Evolutionary conservation across 2,329 filamentous ascomycete species (phyloP).

Genomic region (Lasiodiplodia citricola): DNA sequence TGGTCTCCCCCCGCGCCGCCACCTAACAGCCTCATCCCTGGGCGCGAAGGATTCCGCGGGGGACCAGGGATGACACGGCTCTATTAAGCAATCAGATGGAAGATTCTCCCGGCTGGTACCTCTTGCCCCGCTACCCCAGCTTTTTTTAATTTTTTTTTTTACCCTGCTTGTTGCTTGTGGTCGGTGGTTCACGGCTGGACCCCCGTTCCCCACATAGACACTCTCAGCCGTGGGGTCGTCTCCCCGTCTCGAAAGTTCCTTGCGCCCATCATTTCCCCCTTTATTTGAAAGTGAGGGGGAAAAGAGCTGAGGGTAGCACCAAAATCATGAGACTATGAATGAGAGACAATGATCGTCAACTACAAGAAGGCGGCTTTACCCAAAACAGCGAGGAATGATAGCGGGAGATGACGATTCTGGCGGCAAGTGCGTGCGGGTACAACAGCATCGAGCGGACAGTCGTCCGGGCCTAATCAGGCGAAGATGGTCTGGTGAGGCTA

Average conservation of each 20-base stretch:
- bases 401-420: not conserved
- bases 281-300: not conserved
- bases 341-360: not conserved
- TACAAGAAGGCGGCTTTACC: not conserved
- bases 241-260: not conserved
- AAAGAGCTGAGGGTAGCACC: not conserved
- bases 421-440: no score
- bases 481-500: not conserved
- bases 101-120: not conserved
- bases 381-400: not conserved
- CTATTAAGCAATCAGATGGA: not conserved
- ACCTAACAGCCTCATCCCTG: not conserved
- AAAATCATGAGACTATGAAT: not conserved
- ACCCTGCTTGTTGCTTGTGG: not conserved
- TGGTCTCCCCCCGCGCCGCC: not conserved
- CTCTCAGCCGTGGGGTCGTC: not conserved
- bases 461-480: not conserved
- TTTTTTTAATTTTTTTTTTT: not conserved
- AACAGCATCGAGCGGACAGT: not conserved
- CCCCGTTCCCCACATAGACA: not conserved
- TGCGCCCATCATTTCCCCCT: not conserved
- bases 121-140: not conserved
- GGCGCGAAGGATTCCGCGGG: not conserved
- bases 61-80: not conserved
- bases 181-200: not conserved